phyloP scores from a whole-genome alignment of 306 rosid species.

The Carpinus fangiana region DNA sequence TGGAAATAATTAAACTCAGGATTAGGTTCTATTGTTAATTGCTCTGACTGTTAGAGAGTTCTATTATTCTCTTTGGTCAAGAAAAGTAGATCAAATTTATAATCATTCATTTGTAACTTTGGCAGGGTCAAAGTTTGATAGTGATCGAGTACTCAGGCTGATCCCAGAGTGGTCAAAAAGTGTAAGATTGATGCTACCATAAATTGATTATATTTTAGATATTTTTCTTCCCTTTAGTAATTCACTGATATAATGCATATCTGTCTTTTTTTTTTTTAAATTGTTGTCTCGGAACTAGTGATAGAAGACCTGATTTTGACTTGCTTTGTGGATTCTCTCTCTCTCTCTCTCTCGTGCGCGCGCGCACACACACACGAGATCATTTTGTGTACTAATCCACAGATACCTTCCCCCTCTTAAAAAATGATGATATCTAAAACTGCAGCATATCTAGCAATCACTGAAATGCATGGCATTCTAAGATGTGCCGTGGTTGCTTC shows the following conservation, averaged over 20 bases:
- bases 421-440: not conserved
- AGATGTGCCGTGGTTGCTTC: not conserved
- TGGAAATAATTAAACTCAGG: slow-evolving; percentile 8
- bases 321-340: not conserved
- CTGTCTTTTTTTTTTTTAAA: not conserved
- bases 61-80: slow-evolving; percentile 7
- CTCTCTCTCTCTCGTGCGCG: not conserved
- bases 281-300: not conserved
- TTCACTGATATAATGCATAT: not conserved
- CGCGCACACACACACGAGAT: not conserved
- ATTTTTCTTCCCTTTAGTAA: not conserved
- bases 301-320: not conserved
- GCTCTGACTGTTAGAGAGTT: slow-evolving; percentile 10
- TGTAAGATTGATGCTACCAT: slow-evolving; percentile 56
- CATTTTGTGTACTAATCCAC: not conserved
- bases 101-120: slow-evolving; percentile 27
- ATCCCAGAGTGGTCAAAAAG: slow-evolving; percentile 86
- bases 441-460: not conserved
- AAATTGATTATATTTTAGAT: slow-evolving; percentile 14
- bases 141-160: slow-evolving; percentile 70
- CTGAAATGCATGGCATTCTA: not conserved
- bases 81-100: slow-evolving; percentile 20
- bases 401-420: not conserved
- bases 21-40: slow-evolving; percentile 6
- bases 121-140: slow-evolving; percentile 67